Conservation (phyloP, 331 rosid species). For the Acacia concinna region DNA sequence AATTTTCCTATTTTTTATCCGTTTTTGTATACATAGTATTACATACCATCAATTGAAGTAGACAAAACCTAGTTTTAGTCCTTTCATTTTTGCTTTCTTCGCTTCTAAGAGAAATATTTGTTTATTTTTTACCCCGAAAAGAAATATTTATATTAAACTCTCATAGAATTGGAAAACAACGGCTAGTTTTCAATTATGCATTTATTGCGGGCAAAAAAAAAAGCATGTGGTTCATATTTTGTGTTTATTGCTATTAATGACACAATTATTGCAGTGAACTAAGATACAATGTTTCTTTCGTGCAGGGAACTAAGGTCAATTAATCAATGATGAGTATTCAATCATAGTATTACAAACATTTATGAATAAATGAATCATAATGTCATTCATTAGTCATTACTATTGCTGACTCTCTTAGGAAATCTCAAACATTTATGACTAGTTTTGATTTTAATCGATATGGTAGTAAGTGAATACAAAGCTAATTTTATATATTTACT, state of each 20-base stretch:
- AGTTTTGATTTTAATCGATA: neutral
- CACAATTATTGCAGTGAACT: neutral
- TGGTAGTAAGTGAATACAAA: neutral
- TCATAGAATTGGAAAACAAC: neutral
- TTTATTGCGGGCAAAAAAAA: too few relatives aligned
- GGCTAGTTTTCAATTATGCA: neutral
- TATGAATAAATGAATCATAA: neutral
- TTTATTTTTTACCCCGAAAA: too few relatives aligned
- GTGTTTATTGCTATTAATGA: neutral
- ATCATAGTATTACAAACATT: neutral
- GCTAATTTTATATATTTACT: neutral
- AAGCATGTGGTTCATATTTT: neutral
- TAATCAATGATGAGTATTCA: neutral
- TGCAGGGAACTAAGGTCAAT: neutral
- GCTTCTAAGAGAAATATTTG: neutral
- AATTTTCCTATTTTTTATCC: neutral
- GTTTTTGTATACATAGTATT: neutral
- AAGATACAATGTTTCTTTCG: neutral
- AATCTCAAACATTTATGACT: neutral
- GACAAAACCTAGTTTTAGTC: neutral
- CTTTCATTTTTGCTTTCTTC: neutral
- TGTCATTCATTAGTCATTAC: too few relatives aligned
- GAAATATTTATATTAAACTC: neutral
- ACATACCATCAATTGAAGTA: neutral
- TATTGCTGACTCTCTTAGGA: neutral